These are phyloP conservation scores for Chaetomiaceae sp. DNA, from an alignment of 2,329 filamentous ascomycete species.

Conservation along the genomic window DNA sequence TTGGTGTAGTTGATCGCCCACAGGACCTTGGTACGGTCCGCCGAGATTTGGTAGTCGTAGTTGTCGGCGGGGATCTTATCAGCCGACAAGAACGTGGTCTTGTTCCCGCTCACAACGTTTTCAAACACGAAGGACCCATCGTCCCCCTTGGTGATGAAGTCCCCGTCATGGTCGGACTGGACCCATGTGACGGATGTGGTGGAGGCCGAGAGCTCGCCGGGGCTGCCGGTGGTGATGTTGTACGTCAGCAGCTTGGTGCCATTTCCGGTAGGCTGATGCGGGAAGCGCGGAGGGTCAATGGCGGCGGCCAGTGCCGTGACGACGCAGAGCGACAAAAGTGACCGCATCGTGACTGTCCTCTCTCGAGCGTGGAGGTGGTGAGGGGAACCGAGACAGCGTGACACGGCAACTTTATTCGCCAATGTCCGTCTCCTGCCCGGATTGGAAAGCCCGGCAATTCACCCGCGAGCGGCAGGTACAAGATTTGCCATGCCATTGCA, in stretches of 20 bases:
- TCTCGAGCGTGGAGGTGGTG: not conserved
- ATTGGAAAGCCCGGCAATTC: constrained; percentile 17
- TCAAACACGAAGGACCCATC: constrained; percentile 55
- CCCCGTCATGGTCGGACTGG: constrained; percentile 54
- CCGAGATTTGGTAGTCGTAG: constrained; percentile 57
- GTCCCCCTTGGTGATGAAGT: constrained; percentile 51
- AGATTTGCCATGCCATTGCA: not conserved
- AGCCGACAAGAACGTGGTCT: constrained; percentile 53
- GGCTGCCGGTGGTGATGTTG: constrained; percentile 48
- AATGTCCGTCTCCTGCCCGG: constrained; percentile 13
- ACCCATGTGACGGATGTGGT: constrained; percentile 54
- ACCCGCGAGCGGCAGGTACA: constrained; percentile 18
- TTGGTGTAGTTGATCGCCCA: constrained; percentile 64
- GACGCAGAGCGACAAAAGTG: constrained; percentile 16
- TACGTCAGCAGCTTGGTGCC: constrained; percentile 55
- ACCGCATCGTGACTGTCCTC: constrained; percentile 15
- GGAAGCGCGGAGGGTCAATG: constrained; percentile 49
- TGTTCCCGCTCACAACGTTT: constrained; percentile 56
- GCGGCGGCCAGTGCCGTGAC: constrained; percentile 28
- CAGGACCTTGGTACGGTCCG: constrained; percentile 55
- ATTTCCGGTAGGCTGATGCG: constrained; percentile 52
- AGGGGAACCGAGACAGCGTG: not conserved
- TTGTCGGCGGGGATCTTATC: constrained; percentile 53
- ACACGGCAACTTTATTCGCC: constrained; percentile 1
- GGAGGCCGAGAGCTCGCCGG: constrained; percentile 40